Evolutionary conservation across 352 stramenopile species (phyloP), one percentile per base, ranked within the genome.

Genomic region (Peronospora destructor): DNA sequence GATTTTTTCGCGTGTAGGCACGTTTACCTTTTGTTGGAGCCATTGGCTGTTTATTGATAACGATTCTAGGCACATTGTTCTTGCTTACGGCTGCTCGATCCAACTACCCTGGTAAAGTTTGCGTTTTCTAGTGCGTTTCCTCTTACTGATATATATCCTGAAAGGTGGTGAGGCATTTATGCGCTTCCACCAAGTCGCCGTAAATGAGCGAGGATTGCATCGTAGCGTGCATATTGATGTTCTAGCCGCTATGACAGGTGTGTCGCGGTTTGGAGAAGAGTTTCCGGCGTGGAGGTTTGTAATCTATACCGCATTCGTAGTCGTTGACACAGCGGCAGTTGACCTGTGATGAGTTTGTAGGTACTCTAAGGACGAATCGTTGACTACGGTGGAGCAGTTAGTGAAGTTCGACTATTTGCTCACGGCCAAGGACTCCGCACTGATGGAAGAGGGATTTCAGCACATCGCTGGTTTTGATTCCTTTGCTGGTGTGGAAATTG

Each of bases 171-270:
- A 85, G 12, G 83, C 83, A 0, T 91, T 93, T 26, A 37, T 40
- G 13, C 58, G 56, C 8, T 62, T 93, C 7, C 83, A 93, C 35
- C 45, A 84, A 36, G 17, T 84, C n/a, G 56, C 59, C 6, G 13
- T 23, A 2, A 56, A 52, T 2, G 47, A 84, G 17, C 56, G 57
- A 4, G 10, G 71, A 6, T 42, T 72, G 12, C 56, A 58, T 33
- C 64, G 59, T 6, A 71, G 42, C 12, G 76, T 97, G 30, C 84
- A 98, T 53, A 94, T 98, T 56, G 91, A 97, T 61, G 89, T 97
- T 3, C 70, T 85, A 6, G 72, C 94, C 11, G 92, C 94, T 7
- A 98, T 98, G 92, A 97, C 90, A 1, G 95, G 95, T 23, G 91
- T 98, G 12, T 93, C 79, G 29, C 76, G 82, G 34, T 94, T 94